Conservation (phyloP, 441 rosid genomes). For the Gossypium davidsonii region DNA sequence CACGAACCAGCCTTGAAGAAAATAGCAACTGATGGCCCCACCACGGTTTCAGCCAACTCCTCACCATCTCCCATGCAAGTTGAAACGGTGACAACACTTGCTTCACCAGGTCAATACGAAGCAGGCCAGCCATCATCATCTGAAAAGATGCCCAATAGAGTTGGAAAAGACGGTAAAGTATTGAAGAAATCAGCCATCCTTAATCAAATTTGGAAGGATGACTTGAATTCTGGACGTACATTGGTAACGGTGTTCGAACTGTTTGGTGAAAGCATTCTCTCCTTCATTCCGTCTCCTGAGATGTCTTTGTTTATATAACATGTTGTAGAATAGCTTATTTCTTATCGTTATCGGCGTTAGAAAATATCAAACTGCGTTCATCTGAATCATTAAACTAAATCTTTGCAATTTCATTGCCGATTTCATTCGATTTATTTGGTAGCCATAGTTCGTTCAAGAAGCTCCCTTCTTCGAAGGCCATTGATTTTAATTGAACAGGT, state of each 20-base stretch:
- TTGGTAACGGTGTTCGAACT: conserved; percentile 53
- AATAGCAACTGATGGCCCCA: conserved; percentile 42
- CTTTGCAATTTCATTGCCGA: neutral
- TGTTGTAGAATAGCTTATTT: neutral
- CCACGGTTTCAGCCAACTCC: conserved; percentile 20
- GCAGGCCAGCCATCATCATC: conserved; percentile 34
- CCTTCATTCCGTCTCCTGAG: conserved; percentile 78
- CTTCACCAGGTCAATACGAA: conserved; percentile 28
- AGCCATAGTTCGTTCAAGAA: conserved; percentile 29
- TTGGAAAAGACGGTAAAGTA: conserved; percentile 16
- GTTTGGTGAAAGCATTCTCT: conserved; percentile 65
- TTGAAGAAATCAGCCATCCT: conserved; percentile 46
- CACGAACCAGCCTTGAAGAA: conserved; percentile 45
- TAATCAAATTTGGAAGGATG: conserved; percentile 73
- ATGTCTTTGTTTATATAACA: conserved; percentile 59
- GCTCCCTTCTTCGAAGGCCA: conserved; percentile 41
- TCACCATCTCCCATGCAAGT: conserved; percentile 33
- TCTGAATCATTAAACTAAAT: neutral
- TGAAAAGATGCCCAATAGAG: conserved; percentile 27
- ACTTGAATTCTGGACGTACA: conserved; percentile 57
- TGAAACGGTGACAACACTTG: conserved; percentile 30
- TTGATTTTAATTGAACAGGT: conserved; percentile 26
- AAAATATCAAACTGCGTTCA: neutral
- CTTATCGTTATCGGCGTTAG: neutral
- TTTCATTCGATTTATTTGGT: neutral